Evolutionary conservation across 2,329 filamentous ascomycete species (phyloP).

Genomic region (Capronia coronata): DNA sequence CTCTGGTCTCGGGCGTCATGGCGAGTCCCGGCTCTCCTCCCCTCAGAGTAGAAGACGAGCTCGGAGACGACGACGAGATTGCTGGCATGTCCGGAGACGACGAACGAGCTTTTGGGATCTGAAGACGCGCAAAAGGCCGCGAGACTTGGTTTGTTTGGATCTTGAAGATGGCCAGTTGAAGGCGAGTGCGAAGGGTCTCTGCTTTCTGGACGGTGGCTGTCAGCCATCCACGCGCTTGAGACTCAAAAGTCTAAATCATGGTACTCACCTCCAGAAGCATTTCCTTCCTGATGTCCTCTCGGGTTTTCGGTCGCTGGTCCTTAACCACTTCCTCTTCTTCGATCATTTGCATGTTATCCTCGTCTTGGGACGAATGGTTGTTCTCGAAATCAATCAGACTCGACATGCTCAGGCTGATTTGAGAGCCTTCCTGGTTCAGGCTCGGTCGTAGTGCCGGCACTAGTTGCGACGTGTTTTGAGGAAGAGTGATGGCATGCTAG

Average conservation of each 20-base stretch:
- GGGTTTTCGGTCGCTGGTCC: slow-evolving; percentile 29
- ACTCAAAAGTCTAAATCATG: no score
- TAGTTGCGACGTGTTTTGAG: slow-evolving; percentile 22
- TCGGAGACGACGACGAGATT: slow-evolving; percentile 14
- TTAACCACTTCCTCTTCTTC: slow-evolving; percentile 31
- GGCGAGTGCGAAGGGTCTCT: slow-evolving; percentile 25
- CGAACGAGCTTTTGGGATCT: slow-evolving; percentile 8
- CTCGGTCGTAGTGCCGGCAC: slow-evolving; percentile 16
- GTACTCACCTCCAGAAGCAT: slow-evolving; percentile 24
- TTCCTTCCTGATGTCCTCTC: slow-evolving; percentile 22
- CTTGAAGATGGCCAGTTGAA: slow-evolving; percentile 29
- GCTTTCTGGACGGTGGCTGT: slow-evolving; percentile 19
- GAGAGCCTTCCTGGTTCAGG: slow-evolving; percentile 20
- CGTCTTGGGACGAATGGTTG: slow-evolving; percentile 19
- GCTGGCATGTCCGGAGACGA: slow-evolving; percentile 8
- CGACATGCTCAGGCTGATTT: slow-evolving; percentile 27
- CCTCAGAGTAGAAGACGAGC: slow-evolving; percentile 18
- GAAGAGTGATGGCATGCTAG: slow-evolving; percentile 22
- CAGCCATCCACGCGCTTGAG: no score
- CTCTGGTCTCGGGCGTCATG: slow-evolving; percentile 17
- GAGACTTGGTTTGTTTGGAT: slow-evolving; percentile 28
- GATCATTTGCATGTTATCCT: slow-evolving; percentile 24
- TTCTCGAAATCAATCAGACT: slow-evolving; percentile 28
- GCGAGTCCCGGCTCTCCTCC: not conserved
- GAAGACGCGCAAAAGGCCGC: slow-evolving; percentile 25